Evolutionary conservation across 164 flowering plant species (phyloP).

Genomic region (Nelumbo lutea): DNA sequence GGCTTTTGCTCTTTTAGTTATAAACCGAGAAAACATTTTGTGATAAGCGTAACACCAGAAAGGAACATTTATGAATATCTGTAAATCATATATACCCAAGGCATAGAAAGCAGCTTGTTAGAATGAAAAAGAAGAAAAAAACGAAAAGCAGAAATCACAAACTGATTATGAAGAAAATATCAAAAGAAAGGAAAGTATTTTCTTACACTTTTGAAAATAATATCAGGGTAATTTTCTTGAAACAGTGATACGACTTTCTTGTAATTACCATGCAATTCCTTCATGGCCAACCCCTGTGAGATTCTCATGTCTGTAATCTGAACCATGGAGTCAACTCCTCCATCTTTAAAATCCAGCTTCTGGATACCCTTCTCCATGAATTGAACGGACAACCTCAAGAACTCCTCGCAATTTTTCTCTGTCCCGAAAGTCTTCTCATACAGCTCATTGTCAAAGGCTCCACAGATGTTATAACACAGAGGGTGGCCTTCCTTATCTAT

Average conservation of each 20-base stretch:
- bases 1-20: slow-evolving; percentile 31
- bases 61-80: slow-evolving; percentile 77
- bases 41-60: slow-evolving; percentile 53
- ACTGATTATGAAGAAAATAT: too few species aligned
- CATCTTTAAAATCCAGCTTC: slow-evolving; percentile 38
- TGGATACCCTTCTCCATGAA: slow-evolving; percentile 47
- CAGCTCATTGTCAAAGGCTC: slow-evolving; percentile 36
- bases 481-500: slow-evolving; percentile 60
- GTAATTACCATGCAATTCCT: slow-evolving; percentile 34
- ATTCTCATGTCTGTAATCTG: slow-evolving; percentile 66
- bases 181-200: not conserved
- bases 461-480: slow-evolving; percentile 41
- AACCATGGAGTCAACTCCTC: slow-evolving; percentile 45
- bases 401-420: slow-evolving; percentile 31
- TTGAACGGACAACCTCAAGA: slow-evolving; percentile 55
- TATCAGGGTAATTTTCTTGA: slow-evolving; percentile 67
- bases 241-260: slow-evolving; percentile 32
- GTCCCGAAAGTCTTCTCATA: slow-evolving; percentile 27
- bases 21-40: slow-evolving; percentile 25
- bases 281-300: slow-evolving; percentile 31
- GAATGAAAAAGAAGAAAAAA: not conserved
- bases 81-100: slow-evolving; percentile 14
- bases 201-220: slow-evolving; percentile 55
- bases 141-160: not conserved
- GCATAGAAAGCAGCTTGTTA: not conserved